Base-by-base conservation (phyloP, 352 stramenopile genomes). In the Pythium periplocum region DNA sequence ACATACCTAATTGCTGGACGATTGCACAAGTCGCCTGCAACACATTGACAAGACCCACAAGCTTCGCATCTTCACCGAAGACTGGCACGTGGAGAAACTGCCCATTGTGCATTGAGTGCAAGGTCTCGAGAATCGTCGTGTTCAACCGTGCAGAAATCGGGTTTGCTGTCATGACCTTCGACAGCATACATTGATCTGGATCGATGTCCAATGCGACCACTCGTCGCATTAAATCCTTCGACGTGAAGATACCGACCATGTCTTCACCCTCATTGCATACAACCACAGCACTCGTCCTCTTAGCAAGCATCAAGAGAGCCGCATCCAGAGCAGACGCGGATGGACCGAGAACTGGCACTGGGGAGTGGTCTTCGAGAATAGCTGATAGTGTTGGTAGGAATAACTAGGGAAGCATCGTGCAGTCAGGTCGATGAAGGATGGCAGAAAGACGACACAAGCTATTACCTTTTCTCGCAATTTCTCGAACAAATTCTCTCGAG, bases 51-150 rank as follows among this genome's bases (percentile, higher is more conserved):
- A 99, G 69, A 7, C 93, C 96, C 41, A 98, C 77, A 33, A 98
- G 78, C 37, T 75, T 86, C n/a, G 75, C 83, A 59, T 84, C 58
- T 11, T 86, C 68, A 57, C 97, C 88, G 53, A 97, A 96, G 2
- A 99, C 95, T 7, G 96, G 96, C 6, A 99, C 75, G 50, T 98
- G 97, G 30, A 99, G 64, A 69, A 98, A 99, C 35, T 88, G 87
- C 30, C 97, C 94, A 46, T 98, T 96, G 66, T 98, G 95, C 94
- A 99, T 98, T 48, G 92, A 96, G 66, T 99, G 95, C 46, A 99
- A 71, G 10, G 96, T 98, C 56, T 99, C 96, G 45, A 98, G 68
- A 33, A 99, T 96, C 26, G 93, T 97, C 31, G 96, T 98, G 55
- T 96, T 83, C 42, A 96, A 71, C 3, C 72, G 86, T 8, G 96